phyloP scores from a whole-genome alignment of 1,284 basidiomycete genomes.

The Naganishia sp. region DNA sequence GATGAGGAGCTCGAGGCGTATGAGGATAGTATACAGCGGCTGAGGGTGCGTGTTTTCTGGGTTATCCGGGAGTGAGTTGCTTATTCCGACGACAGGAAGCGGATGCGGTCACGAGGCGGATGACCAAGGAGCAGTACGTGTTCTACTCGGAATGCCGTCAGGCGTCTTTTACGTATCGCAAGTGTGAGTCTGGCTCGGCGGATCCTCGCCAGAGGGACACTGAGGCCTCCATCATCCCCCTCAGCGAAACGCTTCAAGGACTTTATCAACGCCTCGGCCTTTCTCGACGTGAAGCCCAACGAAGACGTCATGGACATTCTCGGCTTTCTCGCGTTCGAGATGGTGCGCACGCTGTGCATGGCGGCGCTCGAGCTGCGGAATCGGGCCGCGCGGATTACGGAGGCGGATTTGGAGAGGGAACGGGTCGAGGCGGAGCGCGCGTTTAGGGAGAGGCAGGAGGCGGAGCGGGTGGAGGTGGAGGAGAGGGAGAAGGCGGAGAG shows the following conservation, averaged over 20 bases:
- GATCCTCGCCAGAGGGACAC: background rate
- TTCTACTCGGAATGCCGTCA: slow-evolving; percentile 97
- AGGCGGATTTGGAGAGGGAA: slow-evolving; percentile 34
- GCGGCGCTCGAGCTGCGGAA: slow-evolving; percentile 71
- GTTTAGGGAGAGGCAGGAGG: slow-evolving; percentile 14
- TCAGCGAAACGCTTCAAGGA: slow-evolving; percentile 91
- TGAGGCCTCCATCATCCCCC: slow-evolving; percentile 61
- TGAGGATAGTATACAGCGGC: slow-evolving; percentile 83
- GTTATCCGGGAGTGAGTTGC: background rate
- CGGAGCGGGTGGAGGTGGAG: slow-evolving; percentile 21
- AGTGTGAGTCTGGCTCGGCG: slow-evolving; percentile 61
- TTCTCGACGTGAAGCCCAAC: slow-evolving; percentile 86
- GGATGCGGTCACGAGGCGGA: slow-evolving; percentile 89
- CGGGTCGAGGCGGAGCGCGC: slow-evolving; percentile 16
- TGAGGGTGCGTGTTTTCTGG: slow-evolving; percentile 61
- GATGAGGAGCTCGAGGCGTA: slow-evolving; percentile 96
- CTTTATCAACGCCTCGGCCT: slow-evolving; percentile 85
- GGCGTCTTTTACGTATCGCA: slow-evolving; percentile 94
- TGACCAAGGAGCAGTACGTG: slow-evolving; percentile 96
- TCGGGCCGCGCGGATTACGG: slow-evolving; percentile 20
- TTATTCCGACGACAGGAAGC: slow-evolving; percentile 66
- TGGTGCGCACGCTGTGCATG: slow-evolving; percentile 88
- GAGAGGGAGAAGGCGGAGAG: slow-evolving; percentile 14
- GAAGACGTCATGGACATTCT: slow-evolving; percentile 97
- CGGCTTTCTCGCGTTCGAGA: slow-evolving; percentile 95